phyloP scores from a whole-genome alignment of 768 basidiomycete genomes.

The Plicaturopsis crispa region DNA sequence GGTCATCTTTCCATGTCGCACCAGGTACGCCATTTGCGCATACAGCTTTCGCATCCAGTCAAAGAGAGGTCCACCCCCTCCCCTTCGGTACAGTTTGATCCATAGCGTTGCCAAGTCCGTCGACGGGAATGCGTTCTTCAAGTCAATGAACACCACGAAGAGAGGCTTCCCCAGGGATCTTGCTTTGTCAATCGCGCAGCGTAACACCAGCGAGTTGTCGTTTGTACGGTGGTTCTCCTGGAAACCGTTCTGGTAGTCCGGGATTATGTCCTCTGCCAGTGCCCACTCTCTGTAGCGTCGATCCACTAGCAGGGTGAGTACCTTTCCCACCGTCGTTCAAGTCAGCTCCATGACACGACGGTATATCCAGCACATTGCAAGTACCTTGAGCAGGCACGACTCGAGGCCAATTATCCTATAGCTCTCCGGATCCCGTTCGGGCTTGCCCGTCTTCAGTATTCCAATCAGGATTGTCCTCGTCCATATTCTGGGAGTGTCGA shows the following conservation, averaged over 20 bases:
- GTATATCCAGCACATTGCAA: no score
- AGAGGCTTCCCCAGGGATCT: conserved; percentile 10
- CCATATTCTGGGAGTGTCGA: conserved; percentile 10
- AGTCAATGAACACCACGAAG: conserved; percentile 15
- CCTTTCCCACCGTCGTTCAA: no score
- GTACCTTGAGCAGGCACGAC: conserved; percentile 18
- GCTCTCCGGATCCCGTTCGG: conserved; percentile 11
- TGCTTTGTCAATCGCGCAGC: conserved; percentile 15
- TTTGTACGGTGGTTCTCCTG: conserved; percentile 6
- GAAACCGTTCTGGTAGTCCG: conserved; percentile 14
- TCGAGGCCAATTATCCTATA: conserved; percentile 22
- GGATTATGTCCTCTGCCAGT: conserved; percentile 2
- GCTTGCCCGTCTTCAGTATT: conserved; percentile 13
- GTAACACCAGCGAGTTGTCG: conserved; percentile 12
- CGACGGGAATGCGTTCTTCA: conserved; percentile 11
- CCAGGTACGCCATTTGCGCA: conserved; percentile 13
- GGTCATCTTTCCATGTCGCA: conserved; percentile 6
- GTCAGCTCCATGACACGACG: no score
- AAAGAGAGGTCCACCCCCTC: conserved; percentile 16
- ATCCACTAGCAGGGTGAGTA: conserved; percentile 16
- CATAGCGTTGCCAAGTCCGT: conserved; percentile 8
- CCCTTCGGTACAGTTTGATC: conserved; percentile 6
- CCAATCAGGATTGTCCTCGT: conserved; percentile 7
- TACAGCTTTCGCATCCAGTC: conserved; percentile 21
- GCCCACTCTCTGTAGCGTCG: conserved; percentile 10